Evolutionary conservation across 2,329 filamentous ascomycete species (phyloP), one percentile per base, ranked within the genome.

Genomic region (Aspergillus vadensis): DNA sequence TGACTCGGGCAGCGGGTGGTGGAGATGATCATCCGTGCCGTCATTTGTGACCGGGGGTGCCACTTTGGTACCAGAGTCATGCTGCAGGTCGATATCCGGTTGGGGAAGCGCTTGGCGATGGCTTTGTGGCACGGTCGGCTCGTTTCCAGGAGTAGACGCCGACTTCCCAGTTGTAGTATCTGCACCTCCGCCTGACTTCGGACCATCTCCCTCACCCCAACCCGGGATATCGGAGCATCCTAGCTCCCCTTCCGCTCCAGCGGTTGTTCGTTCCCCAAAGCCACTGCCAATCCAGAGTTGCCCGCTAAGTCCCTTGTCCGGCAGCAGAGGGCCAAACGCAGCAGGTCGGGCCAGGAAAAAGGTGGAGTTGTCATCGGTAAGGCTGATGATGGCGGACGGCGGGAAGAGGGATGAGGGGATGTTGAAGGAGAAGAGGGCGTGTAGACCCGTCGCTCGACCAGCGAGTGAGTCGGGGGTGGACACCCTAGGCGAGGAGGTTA

Each of bases 281-380:
- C 92, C 92, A 70, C 89, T 94, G 4, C 94, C 94, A 58, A 97
- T 90, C 94, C 94, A 98, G 55, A 99, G 81, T 73, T 93, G 90
- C 15, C 92, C 93, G 71, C 91, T 96, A 65, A 98, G 79, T 25
- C 95, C 94, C 60, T 85, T 86, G 12, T 82, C 76, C 0, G 91
- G 91, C 41, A 99, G 80, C 41, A 85, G 80, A 4, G 95, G 92
- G 0, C 95, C 95, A 78, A 98, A 99, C 41, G 92, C 93, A 56
- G 95, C 95, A 61, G 95, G 95, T 52, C 95, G 85, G 47, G 95
- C 93, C 58, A 96, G 84, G 79, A 99, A 99, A 68, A 96, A 96
- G 12, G 95, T 99, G 67, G 92, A 97, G 77, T 99, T 99, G 78
- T 99, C 95, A 77, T 98, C 92, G 71, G 93, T 97, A 63, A 99